phyloP scores from a whole-genome alignment of 345 rosid genomes.

The Pugionium cornutum region DNA sequence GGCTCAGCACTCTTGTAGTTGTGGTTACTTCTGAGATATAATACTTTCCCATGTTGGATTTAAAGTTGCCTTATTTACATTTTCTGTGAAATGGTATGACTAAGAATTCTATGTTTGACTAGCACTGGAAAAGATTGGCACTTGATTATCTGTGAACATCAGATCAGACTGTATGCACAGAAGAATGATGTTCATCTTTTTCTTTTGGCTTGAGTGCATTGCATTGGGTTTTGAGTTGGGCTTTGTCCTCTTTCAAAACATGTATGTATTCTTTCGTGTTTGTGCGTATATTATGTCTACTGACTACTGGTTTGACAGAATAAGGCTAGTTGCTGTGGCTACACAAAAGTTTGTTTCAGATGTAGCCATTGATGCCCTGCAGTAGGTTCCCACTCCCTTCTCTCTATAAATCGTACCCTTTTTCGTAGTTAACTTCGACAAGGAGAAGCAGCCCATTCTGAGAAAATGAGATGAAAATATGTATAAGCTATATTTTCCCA shows the following conservation, averaged over 20 bases:
- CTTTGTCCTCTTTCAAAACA: neutral
- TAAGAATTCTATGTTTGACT: neutral
- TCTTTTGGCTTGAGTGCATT: neutral
- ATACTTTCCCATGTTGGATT: conserved; percentile 2
- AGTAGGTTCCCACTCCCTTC: conserved; percentile 47
- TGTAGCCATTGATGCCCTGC: conserved; percentile 89
- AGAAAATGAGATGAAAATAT: neutral
- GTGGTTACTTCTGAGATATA: neutral
- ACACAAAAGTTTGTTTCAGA: conserved; percentile 95
- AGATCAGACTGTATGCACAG: neutral
- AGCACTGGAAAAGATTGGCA: neutral
- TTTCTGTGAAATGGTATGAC: conserved; percentile 11
- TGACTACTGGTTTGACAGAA: conserved; percentile 48
- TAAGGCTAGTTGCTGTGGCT: conserved; percentile 90
- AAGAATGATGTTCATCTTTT: conserved; percentile 11
- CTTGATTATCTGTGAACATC: neutral
- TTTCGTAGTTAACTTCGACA: neutral
- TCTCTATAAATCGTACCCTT: neutral
- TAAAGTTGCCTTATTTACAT: neutral
- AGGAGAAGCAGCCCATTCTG: neutral
- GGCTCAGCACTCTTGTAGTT: neutral
- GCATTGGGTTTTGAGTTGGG: neutral
- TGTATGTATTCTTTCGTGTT: neutral
- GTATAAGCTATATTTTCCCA: neutral
- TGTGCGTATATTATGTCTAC: conserved; percentile 10